Evolutionary conservation across 2,329 filamentous ascomycete genomes (phyloP), one percentile per base, ranked within the genome.

Genomic region (Diplodia corticola): DNA sequence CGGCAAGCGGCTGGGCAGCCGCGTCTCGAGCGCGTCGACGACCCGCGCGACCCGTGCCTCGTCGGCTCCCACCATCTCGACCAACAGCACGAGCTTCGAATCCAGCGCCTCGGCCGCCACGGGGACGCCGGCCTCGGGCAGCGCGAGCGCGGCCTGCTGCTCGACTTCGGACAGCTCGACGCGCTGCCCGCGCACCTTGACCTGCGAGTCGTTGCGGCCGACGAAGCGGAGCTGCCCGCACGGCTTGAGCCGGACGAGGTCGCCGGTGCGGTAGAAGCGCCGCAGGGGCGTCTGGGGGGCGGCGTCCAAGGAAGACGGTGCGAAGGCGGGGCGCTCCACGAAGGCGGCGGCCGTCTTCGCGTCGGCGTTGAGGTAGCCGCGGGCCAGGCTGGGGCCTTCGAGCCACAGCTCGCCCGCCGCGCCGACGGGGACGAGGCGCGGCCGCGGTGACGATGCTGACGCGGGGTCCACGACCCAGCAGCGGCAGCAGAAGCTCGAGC

Each of bases 161-260:
- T 69, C 75, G 24, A 73, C 75, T 63, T 80, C 78, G 33, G 73
- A 77, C 10, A 80, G 68, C 63, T 80, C 78, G 46, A 80, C 73
- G 0, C 78, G 75, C 65, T 78, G 75, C 6, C 78, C 78, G 9
- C 77, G 76, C 50, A 80, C 71, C 63, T 71, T 71, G 63, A 89
- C 84, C 74, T 89, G 88, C 44, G 70, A 68, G 71, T 91, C 89
- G 69, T 87, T 88, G 60, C 89, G 82, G n/a, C 88, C 87, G 48
- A 88, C 79, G 68, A 86, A 88, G 10, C 82, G 75, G 44, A 89
- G 81, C 3, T 28, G 6, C 1, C 83, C 83, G 61, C 88, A 82
- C 0, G 46, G 6, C 17, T 54, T 53, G 48, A 26, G 54, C 20
- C 49, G 10, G 2, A 51, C 61, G 3, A 64, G 49, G 33, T 64